Conservation (phyloP, 495 filamentous ascomycete genomes). For the Pseudomonodictys pantanalensis region DNA sequence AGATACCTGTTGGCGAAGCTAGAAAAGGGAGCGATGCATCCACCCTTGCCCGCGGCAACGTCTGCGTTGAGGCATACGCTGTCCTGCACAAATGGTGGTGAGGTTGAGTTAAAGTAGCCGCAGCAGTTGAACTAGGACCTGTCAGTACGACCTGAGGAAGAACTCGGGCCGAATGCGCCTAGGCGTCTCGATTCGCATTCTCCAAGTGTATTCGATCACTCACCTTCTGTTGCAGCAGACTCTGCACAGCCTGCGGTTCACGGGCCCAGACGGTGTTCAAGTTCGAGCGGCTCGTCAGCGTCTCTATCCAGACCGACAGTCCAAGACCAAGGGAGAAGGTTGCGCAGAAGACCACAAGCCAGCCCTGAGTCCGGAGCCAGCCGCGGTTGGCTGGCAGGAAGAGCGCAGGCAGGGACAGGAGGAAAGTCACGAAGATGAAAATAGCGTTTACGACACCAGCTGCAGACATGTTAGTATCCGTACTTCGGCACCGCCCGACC, state of each 20-base stretch:
- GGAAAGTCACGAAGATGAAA: constrained; percentile 57
- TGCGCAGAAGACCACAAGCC: constrained; percentile 57
- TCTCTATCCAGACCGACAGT: constrained; percentile 66
- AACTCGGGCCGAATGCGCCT: constrained; percentile 1
- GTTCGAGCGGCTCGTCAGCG: constrained; percentile 59
- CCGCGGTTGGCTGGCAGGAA: constrained; percentile 39
- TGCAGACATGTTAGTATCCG: constrained; percentile 33
- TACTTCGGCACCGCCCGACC: neutral
- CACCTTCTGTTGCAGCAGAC: constrained; percentile 64
- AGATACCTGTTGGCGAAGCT: constrained; percentile 64
- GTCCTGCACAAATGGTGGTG: constrained; percentile 62
- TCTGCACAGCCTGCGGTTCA: constrained; percentile 54
- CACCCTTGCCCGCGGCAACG: constrained; percentile 61
- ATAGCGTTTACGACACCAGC: constrained; percentile 65
- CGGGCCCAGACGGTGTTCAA: constrained; percentile 54
- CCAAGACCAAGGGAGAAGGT: constrained; percentile 65
- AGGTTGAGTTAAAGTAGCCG: constrained; percentile 65
- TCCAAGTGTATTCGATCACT: too few species aligned
- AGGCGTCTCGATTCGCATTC: neutral
- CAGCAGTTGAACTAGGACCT: constrained; percentile 65
- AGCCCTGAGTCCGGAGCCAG: constrained; percentile 52
- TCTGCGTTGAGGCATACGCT: constrained; percentile 58
- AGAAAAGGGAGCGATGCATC: constrained; percentile 62
- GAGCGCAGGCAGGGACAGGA: constrained; percentile 42
- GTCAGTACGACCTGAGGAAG: constrained; percentile 16